Base-by-base conservation (phyloP, 2,329 filamentous ascomycete genomes). In the Paraphaeosphaeria minitans region DNA sequence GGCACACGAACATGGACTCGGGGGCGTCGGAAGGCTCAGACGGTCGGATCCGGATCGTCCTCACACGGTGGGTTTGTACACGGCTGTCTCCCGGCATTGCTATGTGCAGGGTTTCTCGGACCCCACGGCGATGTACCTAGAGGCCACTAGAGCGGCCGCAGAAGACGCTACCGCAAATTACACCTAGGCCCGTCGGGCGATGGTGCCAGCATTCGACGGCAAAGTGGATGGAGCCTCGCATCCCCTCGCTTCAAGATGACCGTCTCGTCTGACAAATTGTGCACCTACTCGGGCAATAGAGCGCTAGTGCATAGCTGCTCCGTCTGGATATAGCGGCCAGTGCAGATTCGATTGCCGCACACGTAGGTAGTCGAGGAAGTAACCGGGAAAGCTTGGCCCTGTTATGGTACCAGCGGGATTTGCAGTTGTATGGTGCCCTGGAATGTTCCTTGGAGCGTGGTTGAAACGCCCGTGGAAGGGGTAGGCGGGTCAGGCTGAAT, bases 401-500 rank as follows among this genome's bases (percentile, higher is more conserved):
- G 27, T 45, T 53, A 43, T 6, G 27, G 37, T 53, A 43, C 50
- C 50, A 53, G 27, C 39, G 39, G 21, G 50, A 14, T 27, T 21
- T 21, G 37, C 14, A 27, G 35, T n/a, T 31, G 49, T 37, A 52
- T 52, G 49, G 29, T 13, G 49, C 35, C 48, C 49, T 53, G 50
- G 50, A 21, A 43, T 19, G n/a, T 53, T 13, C 37, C 50, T 24
- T 33, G 12, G 31, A 55, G 52, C 21, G 42, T 39, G 16, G 33
- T 42, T 55, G 53, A 55, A 55, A 55, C 53, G 53, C 22, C 31
- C 19, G 43, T 29, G 19, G 14, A 48, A 37, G 29, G 41, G 45
- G 53, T 24, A 53, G 50, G 35, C 37, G 33, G 39, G 51, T 46
- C 53, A 55, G 53, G 53, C 53, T 55, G 53, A 55, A 55, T 48